phyloP scores from a whole-genome alignment of 2,329 filamentous ascomycete species.

The Colletotrichum liriopes region DNA sequence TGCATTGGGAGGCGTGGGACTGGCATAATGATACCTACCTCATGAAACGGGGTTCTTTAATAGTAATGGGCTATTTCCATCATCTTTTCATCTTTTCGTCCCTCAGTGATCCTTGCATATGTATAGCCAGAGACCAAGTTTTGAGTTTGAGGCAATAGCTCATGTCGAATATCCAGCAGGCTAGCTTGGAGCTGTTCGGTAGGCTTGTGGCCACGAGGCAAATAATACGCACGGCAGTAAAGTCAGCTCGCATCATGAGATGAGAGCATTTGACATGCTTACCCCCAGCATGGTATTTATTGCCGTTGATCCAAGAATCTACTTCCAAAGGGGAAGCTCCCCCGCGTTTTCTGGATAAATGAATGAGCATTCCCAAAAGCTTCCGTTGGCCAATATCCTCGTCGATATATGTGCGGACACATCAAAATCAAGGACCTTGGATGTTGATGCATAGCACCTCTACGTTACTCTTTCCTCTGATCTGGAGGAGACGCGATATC shows the following conservation, averaged over 20 bases:
- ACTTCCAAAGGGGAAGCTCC: no score
- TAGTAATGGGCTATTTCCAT: background rate
- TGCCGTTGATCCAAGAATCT: no score
- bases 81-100: background rate
- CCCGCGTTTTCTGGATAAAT: no score
- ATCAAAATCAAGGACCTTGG: no score
- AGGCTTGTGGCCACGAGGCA: background rate
- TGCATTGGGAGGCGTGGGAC: conserved; percentile 16
- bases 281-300: background rate
- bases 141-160: background rate
- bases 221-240: background rate
- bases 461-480: no score
- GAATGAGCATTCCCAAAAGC: no score
- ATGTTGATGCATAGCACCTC: no score
- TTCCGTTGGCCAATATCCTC: no score
- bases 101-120: background rate
- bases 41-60: background rate
- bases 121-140: background rate
- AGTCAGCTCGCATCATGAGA: no score
- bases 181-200: background rate
- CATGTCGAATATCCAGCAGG: background rate
- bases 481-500: no score
- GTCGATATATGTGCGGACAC: no score
- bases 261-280: no score
- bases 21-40: conserved; percentile 18